A percentile compares a stretch with the other conserved stretches of the same genome.
Conservation (phyloP, 305 asterid genomes). For the Fraxinus dipetala region DNA sequence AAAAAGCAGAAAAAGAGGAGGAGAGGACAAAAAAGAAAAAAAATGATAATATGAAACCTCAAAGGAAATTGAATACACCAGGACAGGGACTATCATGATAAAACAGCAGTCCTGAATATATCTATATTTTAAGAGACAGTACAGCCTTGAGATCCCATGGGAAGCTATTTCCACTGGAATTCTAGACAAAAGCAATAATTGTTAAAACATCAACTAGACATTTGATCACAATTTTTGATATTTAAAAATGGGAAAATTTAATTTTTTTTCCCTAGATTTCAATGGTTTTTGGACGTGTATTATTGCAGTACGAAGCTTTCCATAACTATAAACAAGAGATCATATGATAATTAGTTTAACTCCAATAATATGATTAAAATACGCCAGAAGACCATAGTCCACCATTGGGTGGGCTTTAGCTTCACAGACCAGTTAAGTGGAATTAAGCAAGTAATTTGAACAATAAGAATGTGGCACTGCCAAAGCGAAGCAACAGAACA, state of each 20-base stretch:
- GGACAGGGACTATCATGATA: neutral
- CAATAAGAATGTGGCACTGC: slow-evolving; percentile 10
- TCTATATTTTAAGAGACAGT: neutral
- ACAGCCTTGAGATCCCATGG: neutral
- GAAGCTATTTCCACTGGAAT: neutral
- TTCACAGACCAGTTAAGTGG: slow-evolving; percentile 20
- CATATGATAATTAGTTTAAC: slow-evolving; percentile 9
- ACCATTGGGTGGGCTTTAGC: slow-evolving; percentile 8
- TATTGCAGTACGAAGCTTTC: neutral
- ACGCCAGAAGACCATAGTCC: slow-evolving; percentile 18
- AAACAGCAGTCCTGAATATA: neutral
- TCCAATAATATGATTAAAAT: slow-evolving; percentile 16
- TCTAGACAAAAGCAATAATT: neutral
- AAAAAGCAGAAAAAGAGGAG: neutral
- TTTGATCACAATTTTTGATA: neutral
- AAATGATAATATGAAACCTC: slow-evolving; percentile 6
- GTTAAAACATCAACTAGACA: neutral
- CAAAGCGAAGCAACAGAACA: slow-evolving; percentile 9
- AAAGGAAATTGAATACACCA: slow-evolving; percentile 21
- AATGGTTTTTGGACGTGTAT: neutral
- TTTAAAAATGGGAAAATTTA: neutral
- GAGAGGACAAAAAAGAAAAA: neutral
- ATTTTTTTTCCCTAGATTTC: neutral
- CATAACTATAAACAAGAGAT: neutral
- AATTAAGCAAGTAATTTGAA: slow-evolving; percentile 22